These are phyloP conservation scores for Rostrohypoxylon terebratum DNA, from an alignment of 495 filamentous ascomycete species.

Conservation along the genomic window DNA sequence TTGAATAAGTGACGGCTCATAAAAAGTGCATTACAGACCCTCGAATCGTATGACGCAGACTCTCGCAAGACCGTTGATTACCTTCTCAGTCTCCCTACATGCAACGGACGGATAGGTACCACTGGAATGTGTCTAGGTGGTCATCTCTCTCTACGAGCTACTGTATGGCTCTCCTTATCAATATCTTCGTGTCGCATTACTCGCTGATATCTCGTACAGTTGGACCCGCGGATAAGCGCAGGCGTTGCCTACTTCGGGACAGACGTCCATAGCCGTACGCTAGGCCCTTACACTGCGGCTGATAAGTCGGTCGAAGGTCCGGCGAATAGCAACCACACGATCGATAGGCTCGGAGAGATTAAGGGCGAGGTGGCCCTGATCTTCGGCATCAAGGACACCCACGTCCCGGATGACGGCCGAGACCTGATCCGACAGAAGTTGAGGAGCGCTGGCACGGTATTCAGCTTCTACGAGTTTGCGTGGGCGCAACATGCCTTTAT, in stretches of 20 bases:
- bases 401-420: conserved; percentile 86
- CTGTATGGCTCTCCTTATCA: conserved; percentile 50
- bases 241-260: conserved; percentile 93
- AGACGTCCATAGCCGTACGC: conserved; percentile 81
- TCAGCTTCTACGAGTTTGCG: conserved; percentile 88
- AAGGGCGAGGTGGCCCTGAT: conserved; percentile 84
- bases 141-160: conserved; percentile 87
- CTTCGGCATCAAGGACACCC: conserved; percentile 88
- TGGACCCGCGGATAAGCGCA: conserved; percentile 80
- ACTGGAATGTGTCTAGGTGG: conserved; percentile 98
- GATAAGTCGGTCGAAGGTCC: conserved; percentile 51
- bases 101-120: conserved; percentile 84
- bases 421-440: conserved; percentile 89
- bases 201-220: conserved; percentile 40
- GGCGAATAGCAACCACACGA: conserved; percentile 54
- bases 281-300: conserved; percentile 64
- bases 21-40: conserved; percentile 63
- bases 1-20: conserved; percentile 23
- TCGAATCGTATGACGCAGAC: conserved; percentile 92
- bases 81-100: conserved; percentile 79
- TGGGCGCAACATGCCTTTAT: conserved; percentile 98
- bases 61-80: conserved; percentile 76
- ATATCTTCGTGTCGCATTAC: neutral
- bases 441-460: conserved; percentile 77
- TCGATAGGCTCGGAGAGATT: conserved; percentile 71